Conservation (phyloP, 2,329 filamentous ascomycete genomes). For the Magnaporthiopsis rhizophila region DNA sequence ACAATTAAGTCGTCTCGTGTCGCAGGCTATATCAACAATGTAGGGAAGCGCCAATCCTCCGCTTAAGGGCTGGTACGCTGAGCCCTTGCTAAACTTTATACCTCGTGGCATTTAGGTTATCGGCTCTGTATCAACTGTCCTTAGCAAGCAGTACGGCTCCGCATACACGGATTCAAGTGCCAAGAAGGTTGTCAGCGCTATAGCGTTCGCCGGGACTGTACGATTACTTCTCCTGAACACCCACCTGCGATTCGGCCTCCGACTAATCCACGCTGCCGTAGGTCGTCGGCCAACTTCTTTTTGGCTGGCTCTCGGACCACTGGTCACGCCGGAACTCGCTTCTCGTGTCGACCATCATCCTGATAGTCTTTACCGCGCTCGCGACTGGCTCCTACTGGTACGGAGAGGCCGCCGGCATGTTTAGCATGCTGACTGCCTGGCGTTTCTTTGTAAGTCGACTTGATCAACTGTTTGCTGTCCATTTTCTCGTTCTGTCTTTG, state of each 20-base stretch:
- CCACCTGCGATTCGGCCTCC: neutral
- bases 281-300: slow-evolving; percentile 71
- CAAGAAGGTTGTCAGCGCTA: slow-evolving; percentile 67
- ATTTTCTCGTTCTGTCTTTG: neutral
- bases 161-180: slow-evolving; percentile 63
- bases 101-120: slow-evolving; percentile 54
- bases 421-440: slow-evolving; percentile 70
- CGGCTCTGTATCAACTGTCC: slow-evolving; percentile 74
- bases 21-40: slow-evolving; percentile 74
- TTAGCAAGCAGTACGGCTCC: slow-evolving; percentile 58
- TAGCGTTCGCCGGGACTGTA: slow-evolving; percentile 73
- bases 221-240: neutral
- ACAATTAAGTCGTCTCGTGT: neutral
- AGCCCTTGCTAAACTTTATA: neutral
- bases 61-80: neutral
- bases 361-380: slow-evolving; percentile 78
- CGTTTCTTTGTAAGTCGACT: slow-evolving; percentile 63
- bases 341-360: slow-evolving; percentile 70
- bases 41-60: slow-evolving; percentile 26
- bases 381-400: slow-evolving; percentile 68
- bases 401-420: slow-evolving; percentile 61
- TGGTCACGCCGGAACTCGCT: slow-evolving; percentile 80
- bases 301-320: slow-evolving; percentile 74
- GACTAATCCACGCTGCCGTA: slow-evolving; percentile 5
- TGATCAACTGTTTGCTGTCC: neutral